phyloP scores from a whole-genome alignment of 371 early-diverging fungal genomes.

The Syncephalastrum monosporum region DNA sequence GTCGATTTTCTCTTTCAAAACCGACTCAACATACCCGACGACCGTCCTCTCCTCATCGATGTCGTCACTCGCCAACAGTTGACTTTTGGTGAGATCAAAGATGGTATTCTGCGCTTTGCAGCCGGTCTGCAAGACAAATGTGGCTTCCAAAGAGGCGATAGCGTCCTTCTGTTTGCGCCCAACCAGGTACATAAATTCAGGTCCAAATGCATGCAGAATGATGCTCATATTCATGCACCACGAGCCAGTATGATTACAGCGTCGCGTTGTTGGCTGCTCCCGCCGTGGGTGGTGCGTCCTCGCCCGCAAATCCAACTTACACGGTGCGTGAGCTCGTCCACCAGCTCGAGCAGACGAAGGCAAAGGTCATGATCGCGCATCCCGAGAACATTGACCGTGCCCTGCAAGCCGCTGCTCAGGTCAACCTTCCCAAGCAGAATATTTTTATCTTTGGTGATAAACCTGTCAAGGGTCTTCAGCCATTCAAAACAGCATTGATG shows the following conservation, averaged over 20 bases:
- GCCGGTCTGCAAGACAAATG: slow-evolving; percentile 62
- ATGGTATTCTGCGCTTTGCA: slow-evolving; percentile 59
- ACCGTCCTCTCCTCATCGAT: neutral
- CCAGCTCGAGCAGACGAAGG: slow-evolving; percentile 70
- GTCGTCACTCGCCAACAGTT: neutral
- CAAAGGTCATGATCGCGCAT: slow-evolving; percentile 58
- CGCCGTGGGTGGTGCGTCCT: slow-evolving; percentile 60
- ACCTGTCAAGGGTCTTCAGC: slow-evolving; percentile 33
- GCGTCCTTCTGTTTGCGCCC: slow-evolving; percentile 65
- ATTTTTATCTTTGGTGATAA: slow-evolving; percentile 63
- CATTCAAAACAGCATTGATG: slow-evolving; percentile 22
- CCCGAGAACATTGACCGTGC: slow-evolving; percentile 49
- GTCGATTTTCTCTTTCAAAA: slow-evolving; percentile 22
- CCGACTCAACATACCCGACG: slow-evolving; percentile 13
- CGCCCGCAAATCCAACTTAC: slow-evolving; percentile 79
- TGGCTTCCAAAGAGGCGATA: slow-evolving; percentile 64
- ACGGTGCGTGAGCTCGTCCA: slow-evolving; percentile 71
- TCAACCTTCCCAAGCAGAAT: slow-evolving; percentile 46
- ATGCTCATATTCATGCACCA: neutral
- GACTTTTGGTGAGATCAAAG: neutral
- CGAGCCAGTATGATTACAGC: slow-evolving; percentile 38
- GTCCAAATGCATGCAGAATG: neutral
- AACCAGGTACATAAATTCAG: slow-evolving; percentile 53
- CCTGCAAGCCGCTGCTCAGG: slow-evolving; percentile 55
- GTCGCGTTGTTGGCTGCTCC: slow-evolving; percentile 36